These are phyloP conservation scores for Hebeloma cylindrosporum DNA, from an alignment of 768 basidiomycete species.

Conservation along the genomic window DNA sequence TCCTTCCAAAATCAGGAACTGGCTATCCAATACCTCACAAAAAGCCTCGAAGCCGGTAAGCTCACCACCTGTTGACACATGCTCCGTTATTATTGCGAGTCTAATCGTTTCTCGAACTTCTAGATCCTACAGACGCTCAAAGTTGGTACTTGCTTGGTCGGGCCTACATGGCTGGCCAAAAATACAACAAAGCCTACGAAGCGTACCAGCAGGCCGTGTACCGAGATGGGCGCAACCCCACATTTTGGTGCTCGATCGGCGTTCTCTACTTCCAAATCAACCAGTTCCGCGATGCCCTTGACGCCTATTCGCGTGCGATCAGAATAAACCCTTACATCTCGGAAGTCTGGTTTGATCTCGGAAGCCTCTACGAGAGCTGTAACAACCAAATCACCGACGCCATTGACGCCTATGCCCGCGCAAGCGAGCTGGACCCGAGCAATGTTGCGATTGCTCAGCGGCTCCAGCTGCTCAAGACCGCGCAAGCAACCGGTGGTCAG, in stretches of 20 bases:
- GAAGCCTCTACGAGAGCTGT: slow-evolving; percentile 95
- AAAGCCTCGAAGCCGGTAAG: slow-evolving; percentile 92
- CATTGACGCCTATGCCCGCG: slow-evolving; percentile 96
- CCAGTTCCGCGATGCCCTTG: slow-evolving; percentile 97
- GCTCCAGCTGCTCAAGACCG: slow-evolving; percentile 73
- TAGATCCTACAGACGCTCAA: slow-evolving; percentile 94
- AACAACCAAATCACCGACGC: slow-evolving; percentile 99
- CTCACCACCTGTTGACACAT: slow-evolving; percentile 12
- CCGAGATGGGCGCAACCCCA: slow-evolving; percentile 97
- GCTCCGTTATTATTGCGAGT: slow-evolving; percentile 5
- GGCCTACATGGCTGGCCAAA: slow-evolving; percentile 97
- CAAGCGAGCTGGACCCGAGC: slow-evolving; percentile 87
- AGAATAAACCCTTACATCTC: slow-evolving; percentile 97
- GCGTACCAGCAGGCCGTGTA: slow-evolving; percentile 99
- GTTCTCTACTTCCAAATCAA: slow-evolving; percentile 99
- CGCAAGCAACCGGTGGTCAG: slow-evolving; percentile 71
- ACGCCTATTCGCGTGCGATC: slow-evolving; percentile 98
- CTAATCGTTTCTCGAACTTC: slow-evolving; percentile 2
- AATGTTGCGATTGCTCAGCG: slow-evolving; percentile 84
- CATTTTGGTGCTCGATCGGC: slow-evolving; percentile 99
- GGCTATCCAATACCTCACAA: slow-evolving; percentile 91
- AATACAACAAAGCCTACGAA: slow-evolving; percentile 99
- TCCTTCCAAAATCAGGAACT: slow-evolving; percentile 95
- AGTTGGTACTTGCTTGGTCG: slow-evolving; percentile 99
- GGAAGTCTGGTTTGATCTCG: slow-evolving; percentile 97